These are phyloP conservation scores for Amphichorda felina DNA, from an alignment of 2,329 filamentous ascomycete species.

Conservation along the genomic window DNA sequence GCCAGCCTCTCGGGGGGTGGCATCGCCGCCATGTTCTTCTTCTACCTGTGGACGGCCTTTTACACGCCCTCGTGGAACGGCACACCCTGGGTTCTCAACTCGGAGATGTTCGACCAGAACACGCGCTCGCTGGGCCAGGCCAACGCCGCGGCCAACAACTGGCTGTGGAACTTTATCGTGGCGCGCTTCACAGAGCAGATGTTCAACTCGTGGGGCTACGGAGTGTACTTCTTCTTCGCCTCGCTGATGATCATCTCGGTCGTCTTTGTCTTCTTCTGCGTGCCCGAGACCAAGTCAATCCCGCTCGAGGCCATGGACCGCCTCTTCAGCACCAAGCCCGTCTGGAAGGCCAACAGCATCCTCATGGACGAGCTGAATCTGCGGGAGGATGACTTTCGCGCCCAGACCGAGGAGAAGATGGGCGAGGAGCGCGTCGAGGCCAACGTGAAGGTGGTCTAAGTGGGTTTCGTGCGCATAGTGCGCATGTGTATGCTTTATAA, in stretches of 20 bases:
- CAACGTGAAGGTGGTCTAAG: not conserved
- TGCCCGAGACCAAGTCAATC: constrained; percentile 56
- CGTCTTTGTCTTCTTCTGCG: constrained; percentile 47
- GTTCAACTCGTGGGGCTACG: constrained; percentile 46
- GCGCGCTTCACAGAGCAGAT: constrained; percentile 56
- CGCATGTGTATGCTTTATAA: no score
- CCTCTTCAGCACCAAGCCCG: constrained; percentile 40
- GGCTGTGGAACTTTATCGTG: constrained; percentile 63
- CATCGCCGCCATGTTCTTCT: constrained; percentile 50
- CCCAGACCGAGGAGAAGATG: constrained; percentile 15
- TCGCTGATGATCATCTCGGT: constrained; percentile 45
- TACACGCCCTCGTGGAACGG: constrained; percentile 66
- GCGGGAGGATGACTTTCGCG: constrained; percentile 21
- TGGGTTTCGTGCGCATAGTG: not conserved
- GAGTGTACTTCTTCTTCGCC: constrained; percentile 60
- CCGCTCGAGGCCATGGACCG: constrained; percentile 54
- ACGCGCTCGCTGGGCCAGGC: constrained; percentile 54
- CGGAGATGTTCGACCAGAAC: constrained; percentile 64
- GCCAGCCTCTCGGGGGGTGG: constrained; percentile 30
- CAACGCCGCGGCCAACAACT: constrained; percentile 59
- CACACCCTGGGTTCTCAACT: constrained; percentile 65
- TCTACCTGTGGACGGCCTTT: constrained; percentile 59
- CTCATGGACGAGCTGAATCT: constrained; percentile 29
- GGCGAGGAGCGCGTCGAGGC: constrained; percentile 7
- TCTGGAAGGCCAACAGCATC: constrained; percentile 26